These are phyloP conservation scores for Haematococcus lacustris DNA, from an alignment of 139 green algal genomes.

Conservation along the genomic window DNA sequence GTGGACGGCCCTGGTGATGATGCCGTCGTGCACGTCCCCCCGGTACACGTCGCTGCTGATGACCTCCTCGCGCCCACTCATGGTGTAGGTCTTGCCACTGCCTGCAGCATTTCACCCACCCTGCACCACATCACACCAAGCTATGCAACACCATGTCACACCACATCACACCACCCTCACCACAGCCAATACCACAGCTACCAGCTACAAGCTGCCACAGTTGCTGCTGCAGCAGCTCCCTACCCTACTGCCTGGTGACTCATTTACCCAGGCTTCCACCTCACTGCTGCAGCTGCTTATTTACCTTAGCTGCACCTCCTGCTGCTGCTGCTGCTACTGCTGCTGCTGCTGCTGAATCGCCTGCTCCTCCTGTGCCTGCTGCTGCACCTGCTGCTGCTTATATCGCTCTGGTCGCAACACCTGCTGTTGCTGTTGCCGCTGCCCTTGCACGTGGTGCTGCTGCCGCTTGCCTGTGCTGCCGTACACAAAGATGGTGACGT, in stretches of 20 bases:
- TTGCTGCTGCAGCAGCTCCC: neutral
- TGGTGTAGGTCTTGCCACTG: conserved; percentile 63
- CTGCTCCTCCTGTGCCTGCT: neutral
- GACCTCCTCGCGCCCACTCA: conserved; percentile 50
- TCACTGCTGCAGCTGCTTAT: neutral
- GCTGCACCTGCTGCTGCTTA: neutral
- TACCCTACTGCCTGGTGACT: neutral
- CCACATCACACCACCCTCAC: neutral
- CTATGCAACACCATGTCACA: neutral
- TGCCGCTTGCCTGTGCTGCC: conserved; percentile 6
- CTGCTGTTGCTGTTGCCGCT: neutral
- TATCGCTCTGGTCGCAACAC: neutral
- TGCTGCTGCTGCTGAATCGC: neutral
- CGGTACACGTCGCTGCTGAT: conserved; percentile 48
- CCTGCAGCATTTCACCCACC: too few species aligned
- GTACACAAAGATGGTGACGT: conserved; percentile 62
- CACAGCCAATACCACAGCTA: neutral
- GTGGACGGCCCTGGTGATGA: conserved; percentile 51
- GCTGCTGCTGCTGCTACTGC: neutral
- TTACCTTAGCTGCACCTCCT: neutral
- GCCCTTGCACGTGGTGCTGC: neutral
- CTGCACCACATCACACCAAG: too few species aligned
- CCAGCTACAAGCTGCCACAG: neutral
- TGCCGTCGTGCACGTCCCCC: conserved; percentile 57
- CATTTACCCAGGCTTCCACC: neutral